Evolutionary conservation across 2,329 filamentous ascomycete species (phyloP), one percentile per base, ranked within the genome.

Genomic region (Cryoendolithus antarcticus): DNA sequence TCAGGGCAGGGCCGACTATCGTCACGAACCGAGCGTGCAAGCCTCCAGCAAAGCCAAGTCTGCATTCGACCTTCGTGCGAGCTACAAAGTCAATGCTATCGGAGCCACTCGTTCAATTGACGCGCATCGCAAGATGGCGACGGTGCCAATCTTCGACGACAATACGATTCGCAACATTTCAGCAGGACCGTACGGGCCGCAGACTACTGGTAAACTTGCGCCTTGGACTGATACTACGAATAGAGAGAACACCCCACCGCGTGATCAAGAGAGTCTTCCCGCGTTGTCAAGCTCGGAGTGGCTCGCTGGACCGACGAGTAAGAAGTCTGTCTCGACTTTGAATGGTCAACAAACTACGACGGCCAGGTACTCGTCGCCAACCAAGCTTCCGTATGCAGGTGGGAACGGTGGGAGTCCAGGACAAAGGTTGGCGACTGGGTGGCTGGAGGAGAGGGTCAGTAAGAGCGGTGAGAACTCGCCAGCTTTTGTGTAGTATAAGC

Each of bases 61-160:
- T n/a, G 53, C 53, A 3, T 47, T 56, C 32, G 56, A 60, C 34
- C 51, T 60, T 11, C 53, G 55, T 12, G 56, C 51, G 10, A 53
- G 50, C n/a, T 58, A 55, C 44, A 54, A 48, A n/a, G 44, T 41
- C 36, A 47, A 32, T 24, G 35, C 40, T 19, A 46, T 34, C 9
- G 44, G 41, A 21, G 30, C 32, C 8, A 44, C 47, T 1, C 51
- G 43, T 8, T 50, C 48, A 3, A 33, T 56, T 5, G 49, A 51
- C 34, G 48, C 52, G 19, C 46, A 41, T 11, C 48, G 49, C 11
- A 49, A 51, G 37, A 41, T 43, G 38, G 38, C 41, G 38, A 44
- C 37, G 48, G 43, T 11, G 44, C 41, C n/a, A 42, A 43, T 54
- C 3, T 41, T 56, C 11, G 56, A 57, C 38, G 57, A 59, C 43